Evolutionary conservation across 2,329 filamentous ascomycete species (phyloP).

Genomic region (Alternaria ethzedia): DNA sequence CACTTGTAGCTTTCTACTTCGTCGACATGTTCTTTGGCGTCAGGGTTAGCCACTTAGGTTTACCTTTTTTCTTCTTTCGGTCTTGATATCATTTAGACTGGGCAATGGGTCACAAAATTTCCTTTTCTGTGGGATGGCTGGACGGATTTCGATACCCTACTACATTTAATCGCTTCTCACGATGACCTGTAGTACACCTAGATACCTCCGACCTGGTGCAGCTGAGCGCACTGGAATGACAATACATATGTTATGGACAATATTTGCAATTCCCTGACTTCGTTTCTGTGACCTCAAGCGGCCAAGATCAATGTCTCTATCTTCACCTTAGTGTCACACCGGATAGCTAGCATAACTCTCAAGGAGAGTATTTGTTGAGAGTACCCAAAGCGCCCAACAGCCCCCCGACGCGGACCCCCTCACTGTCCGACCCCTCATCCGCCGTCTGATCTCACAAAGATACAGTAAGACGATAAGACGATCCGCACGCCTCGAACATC

Average conservation of each 20-base stretch:
- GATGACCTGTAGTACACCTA: constrained; percentile 11
- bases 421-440: neutral
- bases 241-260: constrained; percentile 8
- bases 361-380: neutral
- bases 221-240: constrained; percentile 1
- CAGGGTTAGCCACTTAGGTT: neutral
- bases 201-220: constrained; percentile 4
- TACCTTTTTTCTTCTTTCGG: constrained; percentile 12
- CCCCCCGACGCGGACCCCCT: neutral
- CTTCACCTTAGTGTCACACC: neutral
- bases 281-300: neutral
- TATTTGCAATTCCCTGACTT: neutral
- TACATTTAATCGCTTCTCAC: constrained; percentile 24
- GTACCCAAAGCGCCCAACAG: neutral
- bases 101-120: constrained; percentile 23
- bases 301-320: neutral
- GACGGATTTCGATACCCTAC: constrained; percentile 33
- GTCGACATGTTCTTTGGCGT: constrained; percentile 15
- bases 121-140: constrained; percentile 19
- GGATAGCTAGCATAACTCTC: neutral
- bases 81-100: constrained; percentile 27
- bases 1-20: constrained; percentile 36
- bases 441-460: neutral
- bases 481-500: neutral
- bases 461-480: neutral